These are phyloP conservation scores for Thermothelomyces thermophilus DNA, from an alignment of 2,329 filamentous ascomycete genomes.

Conservation along the genomic window DNA sequence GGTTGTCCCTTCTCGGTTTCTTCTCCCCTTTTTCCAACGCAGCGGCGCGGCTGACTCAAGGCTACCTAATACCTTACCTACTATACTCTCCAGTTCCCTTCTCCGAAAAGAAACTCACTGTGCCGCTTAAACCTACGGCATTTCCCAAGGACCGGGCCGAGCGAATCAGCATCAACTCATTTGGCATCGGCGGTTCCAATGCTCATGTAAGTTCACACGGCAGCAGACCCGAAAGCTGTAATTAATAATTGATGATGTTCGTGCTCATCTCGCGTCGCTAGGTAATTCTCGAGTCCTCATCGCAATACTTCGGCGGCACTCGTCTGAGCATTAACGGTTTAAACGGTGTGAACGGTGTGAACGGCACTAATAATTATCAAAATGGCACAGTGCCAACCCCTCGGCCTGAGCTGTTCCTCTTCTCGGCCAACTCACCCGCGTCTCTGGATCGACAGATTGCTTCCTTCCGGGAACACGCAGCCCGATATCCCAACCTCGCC, in stretches of 20 bases:
- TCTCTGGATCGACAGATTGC: conserved; percentile 20
- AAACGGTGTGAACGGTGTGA: neutral
- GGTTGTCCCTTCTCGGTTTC: neutral
- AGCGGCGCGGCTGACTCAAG: neutral
- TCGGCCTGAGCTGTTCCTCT: conserved; percentile 33
- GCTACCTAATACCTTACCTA: too few relatives aligned
- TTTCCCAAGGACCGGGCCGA: conserved; percentile 35
- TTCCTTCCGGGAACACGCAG: conserved; percentile 25
- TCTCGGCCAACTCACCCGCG: conserved; percentile 34
- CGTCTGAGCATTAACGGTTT: neutral
- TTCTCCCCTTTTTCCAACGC: too few relatives aligned
- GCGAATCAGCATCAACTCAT: conserved; percentile 40
- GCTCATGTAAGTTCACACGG: neutral
- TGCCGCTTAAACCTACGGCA: conserved; percentile 32
- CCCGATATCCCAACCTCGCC: conserved; percentile 34
- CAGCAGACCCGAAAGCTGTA: too few relatives aligned
- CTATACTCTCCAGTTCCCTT: too few relatives aligned
- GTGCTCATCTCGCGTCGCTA: neutral
- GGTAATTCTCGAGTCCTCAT: conserved; percentile 11
- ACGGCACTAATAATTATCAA: conserved; percentile 19
- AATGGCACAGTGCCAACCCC: neutral
- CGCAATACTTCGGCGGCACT: conserved; percentile 21
- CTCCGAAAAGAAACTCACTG: conserved; percentile 38
- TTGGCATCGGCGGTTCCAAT: conserved; percentile 39
- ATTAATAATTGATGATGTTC: too few relatives aligned